Conservation (phyloP, 805 yeast genomes). For the Metschnikowia rubicola region DNA sequence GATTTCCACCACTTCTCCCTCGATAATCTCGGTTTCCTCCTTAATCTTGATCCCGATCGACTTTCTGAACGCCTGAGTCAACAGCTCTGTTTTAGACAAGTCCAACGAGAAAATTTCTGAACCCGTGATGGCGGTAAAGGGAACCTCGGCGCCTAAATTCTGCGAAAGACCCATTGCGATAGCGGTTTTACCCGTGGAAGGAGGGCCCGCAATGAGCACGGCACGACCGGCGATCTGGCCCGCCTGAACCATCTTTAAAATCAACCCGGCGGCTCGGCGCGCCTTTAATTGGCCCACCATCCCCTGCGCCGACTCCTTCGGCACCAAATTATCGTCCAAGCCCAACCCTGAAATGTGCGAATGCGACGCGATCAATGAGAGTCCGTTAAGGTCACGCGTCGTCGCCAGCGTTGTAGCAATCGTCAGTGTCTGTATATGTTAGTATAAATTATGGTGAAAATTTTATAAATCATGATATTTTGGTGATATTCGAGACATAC, state of each 20-base stretch:
- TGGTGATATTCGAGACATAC: neutral
- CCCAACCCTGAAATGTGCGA: conserved; percentile 97
- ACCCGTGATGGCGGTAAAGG: conserved; percentile 93
- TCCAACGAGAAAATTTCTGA: conserved; percentile 91
- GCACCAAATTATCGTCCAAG: conserved; percentile 85
- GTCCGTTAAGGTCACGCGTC: conserved; percentile 36
- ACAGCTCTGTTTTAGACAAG: conserved; percentile 90
- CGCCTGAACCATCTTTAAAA: conserved; percentile 87
- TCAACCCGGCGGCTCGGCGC: conserved; percentile 92
- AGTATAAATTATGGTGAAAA: too few relatives aligned
- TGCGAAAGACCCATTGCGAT: conserved; percentile 91
- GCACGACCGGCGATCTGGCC: conserved; percentile 97
- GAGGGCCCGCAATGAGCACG: conserved; percentile 94
- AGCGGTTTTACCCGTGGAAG: conserved; percentile 98
- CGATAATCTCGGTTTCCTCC: conserved; percentile 95
- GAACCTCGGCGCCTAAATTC: conserved; percentile 73
- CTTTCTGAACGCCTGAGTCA: conserved; percentile 94
- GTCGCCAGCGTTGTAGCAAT: conserved; percentile 21
- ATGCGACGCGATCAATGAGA: conserved; percentile 92
- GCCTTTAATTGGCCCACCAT: conserved; percentile 98
- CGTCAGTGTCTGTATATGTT: conserved; percentile 12
- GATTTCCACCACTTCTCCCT: conserved; percentile 98
- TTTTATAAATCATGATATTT: neutral
- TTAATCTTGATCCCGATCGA: conserved; percentile 93
- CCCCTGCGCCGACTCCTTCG: conserved; percentile 78